Conservation (phyloP, 1,139 yeast species). For the Diutina mesorugosa region DNA sequence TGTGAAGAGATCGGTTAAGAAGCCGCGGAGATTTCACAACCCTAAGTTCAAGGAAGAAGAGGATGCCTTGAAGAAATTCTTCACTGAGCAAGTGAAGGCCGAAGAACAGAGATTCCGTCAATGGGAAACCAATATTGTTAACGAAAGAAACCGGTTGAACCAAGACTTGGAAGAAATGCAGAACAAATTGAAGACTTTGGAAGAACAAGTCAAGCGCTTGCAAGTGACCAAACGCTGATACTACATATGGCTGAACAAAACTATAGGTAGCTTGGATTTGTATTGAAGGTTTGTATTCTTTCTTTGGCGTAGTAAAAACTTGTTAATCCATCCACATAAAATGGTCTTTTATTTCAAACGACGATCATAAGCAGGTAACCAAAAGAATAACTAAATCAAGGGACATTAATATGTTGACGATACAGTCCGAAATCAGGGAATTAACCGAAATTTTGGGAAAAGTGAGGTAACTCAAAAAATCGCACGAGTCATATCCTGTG, state of each 20-base stretch:
- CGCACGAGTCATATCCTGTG: no score
- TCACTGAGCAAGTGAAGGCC: constrained; percentile 95
- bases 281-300: background rate
- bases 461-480: no score
- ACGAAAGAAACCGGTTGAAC: constrained; percentile 87
- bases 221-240: constrained; percentile 22
- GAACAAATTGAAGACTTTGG: constrained; percentile 52
- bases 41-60: constrained; percentile 96
- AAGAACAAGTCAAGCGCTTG: constrained; percentile 59
- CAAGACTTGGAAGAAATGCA: constrained; percentile 90
- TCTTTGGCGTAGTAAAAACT: background rate
- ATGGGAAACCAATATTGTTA: constrained; percentile 94
- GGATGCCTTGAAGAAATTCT: constrained; percentile 82
- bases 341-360: no score
- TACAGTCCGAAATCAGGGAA: no score
- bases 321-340: background rate
- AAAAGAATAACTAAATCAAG: no score
- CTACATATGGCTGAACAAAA: background rate
- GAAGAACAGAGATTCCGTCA: constrained; percentile 96
- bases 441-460: no score
- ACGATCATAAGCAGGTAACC: no score
- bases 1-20: constrained; percentile 20
- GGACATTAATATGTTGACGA: no score
- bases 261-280: background rate
- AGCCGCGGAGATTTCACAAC: constrained; percentile 52